Evolutionary conservation across 345 rosid genomes (phyloP).

Genomic region (Euphorbia tirucalli): DNA sequence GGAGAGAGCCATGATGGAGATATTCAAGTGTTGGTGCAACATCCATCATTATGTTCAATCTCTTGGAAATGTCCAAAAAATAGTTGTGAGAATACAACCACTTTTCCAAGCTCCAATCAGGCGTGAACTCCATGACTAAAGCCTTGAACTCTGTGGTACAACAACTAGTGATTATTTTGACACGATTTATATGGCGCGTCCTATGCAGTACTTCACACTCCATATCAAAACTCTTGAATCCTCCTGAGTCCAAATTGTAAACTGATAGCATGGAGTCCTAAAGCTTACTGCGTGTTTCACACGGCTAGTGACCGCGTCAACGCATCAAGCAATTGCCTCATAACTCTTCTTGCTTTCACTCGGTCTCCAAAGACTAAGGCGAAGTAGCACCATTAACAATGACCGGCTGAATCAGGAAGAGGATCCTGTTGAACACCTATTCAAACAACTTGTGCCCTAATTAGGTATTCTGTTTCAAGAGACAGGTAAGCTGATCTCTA

Average conservation of each 20-base stretch:
- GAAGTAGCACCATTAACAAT: too few species aligned
- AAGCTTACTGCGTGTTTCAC: too few species aligned
- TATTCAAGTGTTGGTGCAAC: constrained; percentile 9
- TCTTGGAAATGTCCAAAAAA: background rate
- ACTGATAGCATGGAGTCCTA: too few species aligned
- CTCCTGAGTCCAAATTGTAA: constrained; percentile 1
- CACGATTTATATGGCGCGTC: constrained; percentile 3
- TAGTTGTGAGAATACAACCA: constrained; percentile 16
- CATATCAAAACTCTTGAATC: constrained; percentile 3
- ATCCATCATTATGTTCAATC: constrained; percentile 17
- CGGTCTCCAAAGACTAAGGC: too few species aligned
- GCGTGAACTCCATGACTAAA: constrained; percentile 14
- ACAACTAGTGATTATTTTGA: constrained; percentile 8
- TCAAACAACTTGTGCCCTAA: too few species aligned
- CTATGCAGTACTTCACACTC: constrained; percentile 7
- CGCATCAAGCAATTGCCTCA: too few species aligned
- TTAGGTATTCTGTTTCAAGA: too few species aligned
- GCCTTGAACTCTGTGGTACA: constrained; percentile 5
- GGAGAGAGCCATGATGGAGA: background rate
- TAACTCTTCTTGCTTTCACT: too few species aligned
- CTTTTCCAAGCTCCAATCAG: background rate
- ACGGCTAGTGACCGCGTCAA: too few species aligned
- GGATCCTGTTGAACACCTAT: too few species aligned
- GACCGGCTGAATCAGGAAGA: too few species aligned
- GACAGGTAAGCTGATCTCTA: too few species aligned